Conservation (phyloP, 805 yeast species). For the Metschnikowia aberdeeniae region DNA sequence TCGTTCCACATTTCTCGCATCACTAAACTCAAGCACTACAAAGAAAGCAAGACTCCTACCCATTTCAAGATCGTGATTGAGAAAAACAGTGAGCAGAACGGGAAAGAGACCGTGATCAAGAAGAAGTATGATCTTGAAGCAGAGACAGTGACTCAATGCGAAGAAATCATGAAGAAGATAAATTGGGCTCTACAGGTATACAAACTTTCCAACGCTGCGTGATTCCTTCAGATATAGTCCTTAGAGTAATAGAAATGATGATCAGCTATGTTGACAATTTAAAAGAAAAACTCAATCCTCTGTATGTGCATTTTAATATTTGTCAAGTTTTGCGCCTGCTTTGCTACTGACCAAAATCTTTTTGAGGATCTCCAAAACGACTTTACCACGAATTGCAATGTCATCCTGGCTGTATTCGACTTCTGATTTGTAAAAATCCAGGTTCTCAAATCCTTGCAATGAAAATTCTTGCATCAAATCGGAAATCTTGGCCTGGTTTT, state of each 20-base stretch:
- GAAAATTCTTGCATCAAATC: neutral
- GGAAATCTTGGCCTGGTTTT: neutral
- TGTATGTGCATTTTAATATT: neutral
- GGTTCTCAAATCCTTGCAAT: neutral
- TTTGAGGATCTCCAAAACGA: neutral
- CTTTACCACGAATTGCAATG: neutral
- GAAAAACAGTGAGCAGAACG: conserved; percentile 26
- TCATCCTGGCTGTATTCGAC: neutral
- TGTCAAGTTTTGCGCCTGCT: conserved; percentile 1
- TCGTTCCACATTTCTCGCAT: conserved; percentile 84
- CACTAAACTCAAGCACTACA: conserved; percentile 67
- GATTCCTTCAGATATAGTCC: neutral
- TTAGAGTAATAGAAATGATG: too few species aligned
- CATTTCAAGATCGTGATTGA: conserved; percentile 76
- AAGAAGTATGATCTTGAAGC: conserved; percentile 90
- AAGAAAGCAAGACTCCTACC: conserved; percentile 56
- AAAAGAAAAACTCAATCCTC: too few species aligned
- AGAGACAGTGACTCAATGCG: conserved; percentile 51
- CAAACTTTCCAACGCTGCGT: conserved; percentile 25
- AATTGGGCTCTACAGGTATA: conserved; percentile 55
- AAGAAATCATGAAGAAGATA: conserved; percentile 73
- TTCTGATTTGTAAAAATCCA: neutral
- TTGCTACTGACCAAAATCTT: neutral
- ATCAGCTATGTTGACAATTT: too few species aligned
- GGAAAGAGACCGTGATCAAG: conserved; percentile 57